phyloP scores from a whole-genome alignment of 2,329 filamentous ascomycete genomes.

The Xylariaceae sp. region DNA sequence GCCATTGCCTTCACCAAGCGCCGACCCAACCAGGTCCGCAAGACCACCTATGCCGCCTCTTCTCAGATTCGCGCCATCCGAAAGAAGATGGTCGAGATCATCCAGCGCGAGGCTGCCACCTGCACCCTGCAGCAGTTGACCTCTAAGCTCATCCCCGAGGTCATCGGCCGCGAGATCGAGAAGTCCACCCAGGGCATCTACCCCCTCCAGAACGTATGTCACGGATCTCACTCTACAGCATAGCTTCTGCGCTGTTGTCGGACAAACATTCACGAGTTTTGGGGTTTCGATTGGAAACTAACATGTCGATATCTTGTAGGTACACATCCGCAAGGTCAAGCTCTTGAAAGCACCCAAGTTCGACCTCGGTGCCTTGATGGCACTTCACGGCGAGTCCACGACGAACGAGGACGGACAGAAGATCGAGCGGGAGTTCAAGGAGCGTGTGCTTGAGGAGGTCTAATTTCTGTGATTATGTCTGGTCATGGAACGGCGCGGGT shows the following conservation, averaged over 20 bases:
- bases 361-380: conserved; percentile 92
- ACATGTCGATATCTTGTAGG: conserved; percentile 51
- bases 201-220: conserved; percentile 92
- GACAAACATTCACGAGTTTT: too few relatives aligned
- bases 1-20: conserved; percentile 99
- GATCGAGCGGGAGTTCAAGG: conserved; percentile 99
- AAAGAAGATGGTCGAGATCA: conserved; percentile 99
- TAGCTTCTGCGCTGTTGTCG: neutral
- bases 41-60: conserved; percentile 96
- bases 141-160: conserved; percentile 98
- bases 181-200: conserved; percentile 99
- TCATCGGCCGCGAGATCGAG: conserved; percentile 99
- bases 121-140: conserved; percentile 96
- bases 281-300: conserved; percentile 26
- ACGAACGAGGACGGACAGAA: conserved; percentile 97
- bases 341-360: conserved; percentile 98
- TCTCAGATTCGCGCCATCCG: conserved; percentile 98
- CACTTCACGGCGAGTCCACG: conserved; percentile 94
- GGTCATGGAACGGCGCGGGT: conserved; percentile 44
- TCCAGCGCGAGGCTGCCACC: conserved; percentile 88
- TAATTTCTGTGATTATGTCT: conserved; percentile 53
- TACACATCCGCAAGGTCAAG: conserved; percentile 99
- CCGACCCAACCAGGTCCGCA: conserved; percentile 99
- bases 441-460: conserved; percentile 89
- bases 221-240: neutral